phyloP scores from a whole-genome alignment of 805 yeast genomes.

The Metschnikowia vanudenii region DNA sequence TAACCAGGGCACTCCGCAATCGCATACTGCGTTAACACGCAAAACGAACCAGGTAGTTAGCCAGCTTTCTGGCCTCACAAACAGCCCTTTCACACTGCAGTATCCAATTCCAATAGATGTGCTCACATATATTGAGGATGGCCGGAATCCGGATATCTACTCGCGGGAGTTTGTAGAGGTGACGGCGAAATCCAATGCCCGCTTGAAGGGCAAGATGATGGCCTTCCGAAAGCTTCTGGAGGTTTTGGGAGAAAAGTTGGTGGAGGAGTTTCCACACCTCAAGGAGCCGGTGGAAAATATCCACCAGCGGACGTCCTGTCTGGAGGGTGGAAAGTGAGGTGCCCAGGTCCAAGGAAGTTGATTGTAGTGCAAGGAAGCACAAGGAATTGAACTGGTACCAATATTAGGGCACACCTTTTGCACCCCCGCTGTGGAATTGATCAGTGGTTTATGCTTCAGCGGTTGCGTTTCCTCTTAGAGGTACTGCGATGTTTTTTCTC shows the following conservation, averaged over 20 bases:
- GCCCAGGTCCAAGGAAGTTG: background rate
- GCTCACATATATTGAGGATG: slow-evolving; percentile 90
- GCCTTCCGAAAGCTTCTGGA: slow-evolving; percentile 66
- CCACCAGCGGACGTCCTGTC: slow-evolving; percentile 31
- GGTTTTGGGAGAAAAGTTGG: slow-evolving; percentile 65
- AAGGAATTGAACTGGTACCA: no score
- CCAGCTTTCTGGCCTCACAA: slow-evolving; percentile 36
- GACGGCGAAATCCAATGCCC: slow-evolving; percentile 85
- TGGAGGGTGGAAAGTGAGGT: slow-evolving; percentile 24
- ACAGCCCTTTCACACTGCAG: slow-evolving; percentile 33
- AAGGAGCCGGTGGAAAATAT: slow-evolving; percentile 56
- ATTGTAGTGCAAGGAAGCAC: no score
- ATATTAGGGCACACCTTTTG: no score
- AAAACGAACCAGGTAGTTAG: slow-evolving; percentile 42
- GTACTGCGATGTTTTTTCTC: no score
- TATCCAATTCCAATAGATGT: slow-evolving; percentile 75
- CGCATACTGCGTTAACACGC: slow-evolving; percentile 49
- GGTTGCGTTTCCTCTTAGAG: no score
- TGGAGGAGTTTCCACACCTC: slow-evolving; percentile 77
- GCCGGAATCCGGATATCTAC: slow-evolving; percentile 95
- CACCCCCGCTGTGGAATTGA: no score
- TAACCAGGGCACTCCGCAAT: slow-evolving; percentile 83
- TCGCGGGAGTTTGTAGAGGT: slow-evolving; percentile 96
- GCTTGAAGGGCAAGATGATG: slow-evolving; percentile 76
- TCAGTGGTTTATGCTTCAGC: no score